phyloP scores from a whole-genome alignment of 164 flowering plant species.

The Umbilicus rupestris region DNA sequence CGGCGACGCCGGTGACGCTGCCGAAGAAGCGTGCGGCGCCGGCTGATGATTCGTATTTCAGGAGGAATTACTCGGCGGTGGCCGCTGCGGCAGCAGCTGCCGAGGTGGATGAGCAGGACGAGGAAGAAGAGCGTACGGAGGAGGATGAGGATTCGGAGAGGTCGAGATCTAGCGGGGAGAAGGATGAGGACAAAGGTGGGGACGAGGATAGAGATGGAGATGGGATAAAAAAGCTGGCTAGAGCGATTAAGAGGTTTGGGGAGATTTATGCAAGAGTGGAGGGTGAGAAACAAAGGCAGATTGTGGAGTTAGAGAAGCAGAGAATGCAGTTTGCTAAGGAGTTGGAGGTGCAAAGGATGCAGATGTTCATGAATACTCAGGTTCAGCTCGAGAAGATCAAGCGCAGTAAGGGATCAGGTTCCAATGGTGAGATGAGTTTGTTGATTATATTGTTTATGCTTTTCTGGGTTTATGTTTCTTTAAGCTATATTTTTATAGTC shows the following conservation, averaged over 20 bases:
- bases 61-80: conserved; percentile 48
- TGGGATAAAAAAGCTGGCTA: background rate
- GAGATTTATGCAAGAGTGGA: conserved; percentile 1
- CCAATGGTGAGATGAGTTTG: background rate
- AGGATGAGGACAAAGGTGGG: background rate
- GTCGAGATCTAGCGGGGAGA: background rate
- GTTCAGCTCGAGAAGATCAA: conserved; percentile 4
- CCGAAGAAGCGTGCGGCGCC: conserved; percentile 31
- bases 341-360: conserved; percentile 6
- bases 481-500: background rate
- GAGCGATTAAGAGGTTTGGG: conserved; percentile 1
- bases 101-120: conserved; percentile 9
- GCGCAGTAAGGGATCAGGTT: background rate
- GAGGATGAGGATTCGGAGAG: background rate
- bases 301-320: conserved; percentile 9
- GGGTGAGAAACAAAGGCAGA: conserved; percentile 2
- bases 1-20: conserved; percentile 16
- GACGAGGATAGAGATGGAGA: background rate
- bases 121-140: background rate
- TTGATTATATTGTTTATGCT: background rate
- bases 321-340: conserved; percentile 9
- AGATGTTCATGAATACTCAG: conserved; percentile 8
- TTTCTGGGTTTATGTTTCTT: background rate
- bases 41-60: conserved; percentile 27
- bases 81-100: conserved; percentile 45